These are phyloP conservation scores for Globisporangium recalcitrans DNA, from an alignment of 352 stramenopile species.

Conservation along the genomic window DNA sequence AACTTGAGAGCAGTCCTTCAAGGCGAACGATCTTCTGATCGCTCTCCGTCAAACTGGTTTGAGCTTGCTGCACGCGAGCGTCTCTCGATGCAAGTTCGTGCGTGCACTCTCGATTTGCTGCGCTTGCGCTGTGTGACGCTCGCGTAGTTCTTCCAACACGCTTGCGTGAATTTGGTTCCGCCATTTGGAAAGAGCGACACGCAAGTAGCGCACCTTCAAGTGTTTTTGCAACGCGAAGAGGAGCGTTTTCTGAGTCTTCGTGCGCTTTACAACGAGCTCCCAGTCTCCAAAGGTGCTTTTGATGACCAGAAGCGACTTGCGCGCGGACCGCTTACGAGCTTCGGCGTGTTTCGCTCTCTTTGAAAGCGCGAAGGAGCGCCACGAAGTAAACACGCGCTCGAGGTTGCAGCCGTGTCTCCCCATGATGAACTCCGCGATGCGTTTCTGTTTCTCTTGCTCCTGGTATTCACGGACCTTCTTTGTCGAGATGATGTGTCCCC, in stretches of 20 bases:
- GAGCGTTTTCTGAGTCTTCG: background rate
- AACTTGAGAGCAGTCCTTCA: background rate
- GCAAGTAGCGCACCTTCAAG: slow-evolving; percentile 15
- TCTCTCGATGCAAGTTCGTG: background rate
- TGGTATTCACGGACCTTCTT: slow-evolving; percentile 8
- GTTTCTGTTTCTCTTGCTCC: slow-evolving; percentile 26
- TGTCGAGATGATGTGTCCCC: slow-evolving; percentile 11
- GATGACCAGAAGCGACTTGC: too few relatives aligned
- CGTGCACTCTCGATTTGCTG: background rate
- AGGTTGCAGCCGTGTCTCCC: slow-evolving; percentile 22
- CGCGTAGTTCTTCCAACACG: background rate
- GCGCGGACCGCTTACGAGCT: background rate
- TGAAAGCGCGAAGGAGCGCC: slow-evolving; percentile 16
- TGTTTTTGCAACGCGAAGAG: background rate
- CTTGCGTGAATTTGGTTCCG: background rate
- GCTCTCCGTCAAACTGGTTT: slow-evolving; percentile 3
- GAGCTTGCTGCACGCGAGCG: background rate
- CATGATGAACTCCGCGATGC: slow-evolving; percentile 34
- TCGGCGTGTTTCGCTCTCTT: slow-evolving; percentile 11
- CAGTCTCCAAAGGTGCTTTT: background rate
- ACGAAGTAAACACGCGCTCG: slow-evolving; percentile 26
- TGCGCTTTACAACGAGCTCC: background rate
- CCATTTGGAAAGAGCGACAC: slow-evolving; percentile 24
- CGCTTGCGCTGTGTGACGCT: background rate
- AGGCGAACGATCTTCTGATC: background rate